These are phyloP conservation scores for Amaranthus cruentus DNA, from an alignment of 148 eudicot species.

Conservation along the genomic window DNA sequence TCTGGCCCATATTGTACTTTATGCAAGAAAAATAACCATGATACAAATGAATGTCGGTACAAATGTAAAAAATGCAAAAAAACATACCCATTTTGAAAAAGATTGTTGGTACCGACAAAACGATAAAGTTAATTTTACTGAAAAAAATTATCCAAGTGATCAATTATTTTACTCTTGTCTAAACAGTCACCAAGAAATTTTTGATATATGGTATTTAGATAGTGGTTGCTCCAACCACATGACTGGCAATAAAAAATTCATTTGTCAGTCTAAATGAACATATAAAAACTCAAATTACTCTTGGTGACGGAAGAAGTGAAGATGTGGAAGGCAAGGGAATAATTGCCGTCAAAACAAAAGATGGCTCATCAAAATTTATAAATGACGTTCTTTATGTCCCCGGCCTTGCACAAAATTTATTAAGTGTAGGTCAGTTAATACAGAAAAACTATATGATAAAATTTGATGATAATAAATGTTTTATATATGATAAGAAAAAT, in stretches of 20 bases:
- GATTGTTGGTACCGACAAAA: background rate
- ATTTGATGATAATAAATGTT: conserved; percentile 1
- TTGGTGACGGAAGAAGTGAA: conserved; percentile 13
- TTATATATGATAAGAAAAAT: background rate
- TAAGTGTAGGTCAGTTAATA: conserved; percentile 9
- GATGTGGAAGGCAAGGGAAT: conserved; percentile 4
- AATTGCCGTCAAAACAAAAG: conserved; percentile 3
- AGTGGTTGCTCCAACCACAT: conserved; percentile 12
- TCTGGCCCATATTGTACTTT: background rate
- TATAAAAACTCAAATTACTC: background rate
- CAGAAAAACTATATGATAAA: conserved; percentile 4
- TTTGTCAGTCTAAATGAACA: conserved; percentile 2
- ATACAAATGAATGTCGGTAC: background rate
- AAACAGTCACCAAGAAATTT: background rate
- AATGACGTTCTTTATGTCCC: conserved; percentile 5
- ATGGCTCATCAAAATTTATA: background rate
- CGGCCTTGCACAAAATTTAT: conserved; percentile 6
- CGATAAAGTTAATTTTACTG: conserved; percentile 1
- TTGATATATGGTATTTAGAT: background rate
- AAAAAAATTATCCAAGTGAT: background rate
- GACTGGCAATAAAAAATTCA: background rate
- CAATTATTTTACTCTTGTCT: background rate
- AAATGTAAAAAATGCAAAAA: background rate
- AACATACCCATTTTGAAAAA: background rate
- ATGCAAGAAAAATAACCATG: background rate